These are phyloP conservation scores for Botryotinia convoluta DNA, from an alignment of 2,329 filamentous ascomycete genomes.

Conservation along the genomic window DNA sequence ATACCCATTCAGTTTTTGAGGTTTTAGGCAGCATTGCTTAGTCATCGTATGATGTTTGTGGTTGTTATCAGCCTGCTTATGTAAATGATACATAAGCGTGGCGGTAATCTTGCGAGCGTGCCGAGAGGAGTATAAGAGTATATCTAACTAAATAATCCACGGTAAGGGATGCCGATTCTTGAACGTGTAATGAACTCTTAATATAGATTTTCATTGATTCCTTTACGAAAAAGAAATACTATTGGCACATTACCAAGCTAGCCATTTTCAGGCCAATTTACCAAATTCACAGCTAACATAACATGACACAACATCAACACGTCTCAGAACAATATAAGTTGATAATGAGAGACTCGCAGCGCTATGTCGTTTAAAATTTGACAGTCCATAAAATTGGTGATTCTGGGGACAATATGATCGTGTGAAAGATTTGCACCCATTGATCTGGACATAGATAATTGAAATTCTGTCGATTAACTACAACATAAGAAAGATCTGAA, in stretches of 20 bases:
- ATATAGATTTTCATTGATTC: neutral
- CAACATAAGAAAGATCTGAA: neutral
- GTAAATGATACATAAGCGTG: neutral
- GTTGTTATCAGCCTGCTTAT: neutral
- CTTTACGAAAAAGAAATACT: neutral
- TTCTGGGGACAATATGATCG: neutral
- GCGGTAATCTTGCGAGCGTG: neutral
- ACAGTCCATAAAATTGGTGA: neutral
- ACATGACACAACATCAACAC: neutral
- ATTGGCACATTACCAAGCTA: neutral
- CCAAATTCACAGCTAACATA: neutral
- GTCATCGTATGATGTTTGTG: neutral
- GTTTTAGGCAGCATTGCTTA: neutral
- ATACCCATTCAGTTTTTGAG: neutral
- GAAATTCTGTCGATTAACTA: neutral
- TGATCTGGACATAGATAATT: neutral
- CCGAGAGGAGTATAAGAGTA: neutral
- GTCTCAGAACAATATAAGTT: neutral
- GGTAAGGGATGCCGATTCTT: neutral
- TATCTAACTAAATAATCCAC: neutral
- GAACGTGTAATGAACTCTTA: neutral
- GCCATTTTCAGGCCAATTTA: neutral
- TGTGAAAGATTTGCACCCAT: neutral
- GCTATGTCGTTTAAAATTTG: neutral
- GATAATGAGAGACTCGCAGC: neutral